Evolutionary conservation across 2,329 filamentous ascomycete genomes (phyloP), one percentile per base, ranked within the genome.

Genomic region (Neonectria coccinea): DNA sequence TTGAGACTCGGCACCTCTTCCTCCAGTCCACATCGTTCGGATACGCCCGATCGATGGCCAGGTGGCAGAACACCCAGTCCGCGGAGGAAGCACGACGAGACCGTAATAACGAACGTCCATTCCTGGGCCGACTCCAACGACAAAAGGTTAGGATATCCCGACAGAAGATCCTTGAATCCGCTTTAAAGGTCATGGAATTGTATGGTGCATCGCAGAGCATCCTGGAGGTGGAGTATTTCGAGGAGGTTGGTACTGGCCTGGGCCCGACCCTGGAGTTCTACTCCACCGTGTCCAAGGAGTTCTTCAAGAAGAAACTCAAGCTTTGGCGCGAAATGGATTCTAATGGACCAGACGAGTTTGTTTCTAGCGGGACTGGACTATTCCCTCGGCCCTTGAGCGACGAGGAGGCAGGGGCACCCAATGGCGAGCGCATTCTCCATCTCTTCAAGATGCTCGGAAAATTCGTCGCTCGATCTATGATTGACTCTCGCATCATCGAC

Each of bases 131-230:
- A 45, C 86, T 97, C 1, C 96, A 98, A 77, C 90, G 96, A 61
- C 96, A 99, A 75, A 99, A 99, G 79, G 95, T 99, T n/a, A 91
- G 96, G 48, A 98, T 99, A 65, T 97, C 95, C 5, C 89, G 96
- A 47, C 89, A 89, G n/a, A 94, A 97, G 73, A 97, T 99, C 50
- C 85, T 99, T 8, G 96, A 99, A 77, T 98, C 96, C 14, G 96
- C 96, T 0, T 85, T 98, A 78, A 99, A 99, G 79, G 96, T 99
- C 31, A 98, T 99, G 95, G 95, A 99, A 73, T 87, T 98, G 3
- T 99, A 99, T 74, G 96, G 96, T 1, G 93, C 93, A n/a, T 97
- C 95, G 1, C 93, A 97, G 64, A 98, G 95, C 77, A 92, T 98
- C 29, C 82, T 99, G 1, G 96, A 99, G 76, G 95, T 99, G 2